Evolutionary conservation across 148 eudicot genomes (phyloP).

Genomic region (Chenopodium quinoa): DNA sequence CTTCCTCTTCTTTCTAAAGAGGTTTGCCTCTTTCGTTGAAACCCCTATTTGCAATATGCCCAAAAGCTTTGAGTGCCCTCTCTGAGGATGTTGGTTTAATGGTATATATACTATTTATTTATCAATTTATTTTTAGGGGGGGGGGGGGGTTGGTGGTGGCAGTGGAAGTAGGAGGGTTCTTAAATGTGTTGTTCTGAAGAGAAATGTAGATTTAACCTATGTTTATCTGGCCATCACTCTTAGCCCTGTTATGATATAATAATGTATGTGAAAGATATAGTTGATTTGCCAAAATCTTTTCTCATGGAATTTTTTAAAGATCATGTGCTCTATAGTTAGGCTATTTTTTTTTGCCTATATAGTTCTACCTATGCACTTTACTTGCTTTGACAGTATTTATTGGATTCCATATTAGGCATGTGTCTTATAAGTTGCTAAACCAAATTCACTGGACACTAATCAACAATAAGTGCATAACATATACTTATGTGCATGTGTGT

Average conservation of each 20-base stretch:
- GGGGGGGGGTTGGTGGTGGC: no score
- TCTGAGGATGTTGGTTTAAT: neutral
- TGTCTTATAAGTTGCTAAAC: neutral
- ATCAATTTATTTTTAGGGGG: no score
- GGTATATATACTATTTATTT: no score
- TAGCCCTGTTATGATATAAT: neutral
- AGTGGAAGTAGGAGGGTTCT: neutral
- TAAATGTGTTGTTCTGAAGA: neutral
- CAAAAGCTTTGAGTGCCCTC: neutral
- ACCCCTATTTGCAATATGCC: neutral
- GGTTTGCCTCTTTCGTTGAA: neutral
- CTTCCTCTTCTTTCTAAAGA: no score
- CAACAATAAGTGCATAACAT: neutral
- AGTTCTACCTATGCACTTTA: neutral
- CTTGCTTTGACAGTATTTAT: neutral
- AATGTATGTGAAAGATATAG: neutral
- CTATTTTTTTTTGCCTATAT: neutral
- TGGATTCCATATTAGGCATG: neutral
- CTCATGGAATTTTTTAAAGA: neutral
- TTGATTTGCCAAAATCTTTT: neutral
- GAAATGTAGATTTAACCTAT: neutral
- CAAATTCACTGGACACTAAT: neutral
- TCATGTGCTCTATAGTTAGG: neutral
- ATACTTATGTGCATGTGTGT: conserved; percentile 5
- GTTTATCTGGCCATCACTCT: neutral